A percentile compares a stretch with the other conserved stretches of the same genome.
Evolutionary conservation across 148 eudicot species (phyloP).

Genomic region (Pharnaceum exiguum): DNA sequence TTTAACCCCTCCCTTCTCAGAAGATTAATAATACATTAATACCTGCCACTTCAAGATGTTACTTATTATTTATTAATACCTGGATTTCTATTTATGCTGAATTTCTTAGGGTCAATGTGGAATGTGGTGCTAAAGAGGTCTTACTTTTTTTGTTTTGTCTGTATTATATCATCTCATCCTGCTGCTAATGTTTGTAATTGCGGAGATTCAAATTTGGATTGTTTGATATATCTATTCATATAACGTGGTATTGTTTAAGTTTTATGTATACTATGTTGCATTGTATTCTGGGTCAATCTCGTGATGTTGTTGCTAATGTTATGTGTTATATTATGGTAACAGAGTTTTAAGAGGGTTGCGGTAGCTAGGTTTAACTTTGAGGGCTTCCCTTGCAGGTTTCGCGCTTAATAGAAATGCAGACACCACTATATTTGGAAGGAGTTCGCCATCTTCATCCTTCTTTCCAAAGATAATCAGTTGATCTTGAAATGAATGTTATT

Average conservation of each 20-base stretch:
- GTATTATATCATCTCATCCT: no score
- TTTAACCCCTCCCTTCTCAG: no score
- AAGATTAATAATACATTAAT: no score
- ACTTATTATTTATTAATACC: no score
- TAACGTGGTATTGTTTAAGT: background rate
- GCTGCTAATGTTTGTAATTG: no score
- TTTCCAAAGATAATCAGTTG: conserved; percentile 32
- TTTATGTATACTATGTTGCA: no score
- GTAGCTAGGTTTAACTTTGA: conserved; percentile 7
- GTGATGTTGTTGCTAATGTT: no score
- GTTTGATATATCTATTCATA: background rate
- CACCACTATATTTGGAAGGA: conserved; percentile 75
- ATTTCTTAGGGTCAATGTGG: background rate
- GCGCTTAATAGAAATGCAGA: conserved; percentile 96
- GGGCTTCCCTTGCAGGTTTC: conserved; percentile 53
- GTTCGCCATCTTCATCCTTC: conserved; percentile 67
- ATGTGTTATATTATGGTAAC: background rate
- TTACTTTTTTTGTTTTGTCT: no score
- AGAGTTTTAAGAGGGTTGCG: background rate
- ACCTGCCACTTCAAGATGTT: no score
- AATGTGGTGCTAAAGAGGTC: background rate
- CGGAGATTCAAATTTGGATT: no score
- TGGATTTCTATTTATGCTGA: background rate
- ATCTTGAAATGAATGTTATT: conserved; percentile 12
- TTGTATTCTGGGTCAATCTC: no score